Conservation (phyloP, 176 grass and related monocot species). For the Oryza rufipogon region DNA sequence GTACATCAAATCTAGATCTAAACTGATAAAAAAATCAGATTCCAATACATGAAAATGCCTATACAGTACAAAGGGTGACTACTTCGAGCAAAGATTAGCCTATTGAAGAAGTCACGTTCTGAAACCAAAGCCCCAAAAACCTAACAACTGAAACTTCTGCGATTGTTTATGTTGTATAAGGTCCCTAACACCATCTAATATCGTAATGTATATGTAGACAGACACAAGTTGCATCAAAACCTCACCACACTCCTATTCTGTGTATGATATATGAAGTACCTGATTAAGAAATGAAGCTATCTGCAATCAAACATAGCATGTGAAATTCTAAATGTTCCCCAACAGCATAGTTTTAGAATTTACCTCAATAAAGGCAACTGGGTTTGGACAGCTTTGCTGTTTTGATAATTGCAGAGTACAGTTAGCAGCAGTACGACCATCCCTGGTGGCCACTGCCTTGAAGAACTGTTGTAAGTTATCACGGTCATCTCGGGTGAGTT, state of each 20-base stretch:
- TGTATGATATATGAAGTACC: constrained; percentile 7
- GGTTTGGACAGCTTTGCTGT: constrained; percentile 82
- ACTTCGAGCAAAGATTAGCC: neutral
- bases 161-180: constrained; percentile 16
- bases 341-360: constrained; percentile 40
- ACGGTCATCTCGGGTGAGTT: constrained; percentile 79
- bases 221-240: constrained; percentile 25
- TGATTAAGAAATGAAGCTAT: constrained; percentile 5
- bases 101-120: constrained; percentile 14
- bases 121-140: constrained; percentile 21
- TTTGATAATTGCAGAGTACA: constrained; percentile 83
- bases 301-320: constrained; percentile 16
- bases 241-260: constrained; percentile 6
- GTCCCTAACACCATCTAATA: neutral
- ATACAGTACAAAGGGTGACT: constrained; percentile 1
- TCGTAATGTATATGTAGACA: constrained; percentile 1
- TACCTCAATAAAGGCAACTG: constrained; percentile 83
- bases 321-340: constrained; percentile 24
- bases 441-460: constrained; percentile 83
- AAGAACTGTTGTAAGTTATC: constrained; percentile 87
- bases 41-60: neutral
- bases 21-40: neutral
- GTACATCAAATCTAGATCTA: neutral
- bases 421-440: constrained; percentile 85
- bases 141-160: constrained; percentile 6